Base-by-base conservation (phyloP, 2,329 filamentous ascomycete genomes). In the Cordyceps farinosa region DNA sequence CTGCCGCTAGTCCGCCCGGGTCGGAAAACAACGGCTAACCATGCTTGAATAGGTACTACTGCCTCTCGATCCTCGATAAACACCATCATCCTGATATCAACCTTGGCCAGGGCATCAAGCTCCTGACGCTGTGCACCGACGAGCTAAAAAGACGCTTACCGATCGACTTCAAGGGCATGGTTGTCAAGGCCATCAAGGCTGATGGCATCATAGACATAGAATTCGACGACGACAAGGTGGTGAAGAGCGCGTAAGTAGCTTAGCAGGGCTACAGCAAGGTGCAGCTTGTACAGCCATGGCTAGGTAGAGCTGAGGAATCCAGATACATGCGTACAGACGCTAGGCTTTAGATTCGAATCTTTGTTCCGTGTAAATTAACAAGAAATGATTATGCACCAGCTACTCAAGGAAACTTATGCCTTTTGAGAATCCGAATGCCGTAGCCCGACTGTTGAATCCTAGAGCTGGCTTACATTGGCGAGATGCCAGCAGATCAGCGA, bases 121-220 rank as follows among this genome's bases (percentile, higher is more conserved):
- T 99, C 67, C 82, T 99, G 72, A 89, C 87, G 71, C 90, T 97
- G 88, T 99, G 95, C 81, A 95, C 91, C 69, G 93, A 98, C 76
- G 95, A 99, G 83, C 81, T 99, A 75, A 97, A 97, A 86, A 88
- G 95, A 76, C 87, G 96, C 78, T 86, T 99, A 83, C 95, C 95
- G 65, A 93, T 99, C 74, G 95, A 99, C 77, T 99, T 98, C 86
- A 99, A 99, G 84, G 95, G 95, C 45, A 91, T 97, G 88, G 73
- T 84, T 60, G 93, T 99, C 71, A 98, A 98, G 84, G 90, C 92
- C 42, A 87, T 99, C 72, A 97, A 92, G 66, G 96, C 96, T 80
- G 92, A 98, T 70, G 95, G 96, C 11, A 89, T 99, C 66, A 81
- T 86, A 70, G 91, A 95, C 71, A 85, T 96, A 71, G 87, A 91